phyloP scores from a whole-genome alignment of 495 filamentous ascomycete species.

The Neurospora pannonica region DNA sequence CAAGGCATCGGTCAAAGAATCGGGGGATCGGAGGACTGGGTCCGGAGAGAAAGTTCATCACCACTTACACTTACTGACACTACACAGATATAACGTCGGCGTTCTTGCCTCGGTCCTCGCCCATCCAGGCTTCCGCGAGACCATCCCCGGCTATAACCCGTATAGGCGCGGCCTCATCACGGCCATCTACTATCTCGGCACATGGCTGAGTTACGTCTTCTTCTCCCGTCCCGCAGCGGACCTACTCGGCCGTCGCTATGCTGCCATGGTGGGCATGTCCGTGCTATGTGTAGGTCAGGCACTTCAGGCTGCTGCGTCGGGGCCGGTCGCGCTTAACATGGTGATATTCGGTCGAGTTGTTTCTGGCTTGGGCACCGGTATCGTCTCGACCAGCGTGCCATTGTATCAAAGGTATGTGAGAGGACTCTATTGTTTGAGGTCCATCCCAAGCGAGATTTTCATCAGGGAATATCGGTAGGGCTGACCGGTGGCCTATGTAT shows the following conservation, averaged over 20 bases:
- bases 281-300: constrained; percentile 38
- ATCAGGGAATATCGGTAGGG: not conserved
- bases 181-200: constrained; percentile 48
- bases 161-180: constrained; percentile 42
- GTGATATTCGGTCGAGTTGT: constrained; percentile 44
- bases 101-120: constrained; percentile 47
- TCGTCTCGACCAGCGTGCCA: constrained; percentile 47
- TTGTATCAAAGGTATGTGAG: constrained; percentile 42
- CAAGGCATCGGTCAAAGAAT: too few species aligned
- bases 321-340: constrained; percentile 36
- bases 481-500: not conserved
- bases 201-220: constrained; percentile 46
- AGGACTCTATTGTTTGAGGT: not conserved
- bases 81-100: constrained; percentile 45
- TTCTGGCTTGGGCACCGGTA: constrained; percentile 40
- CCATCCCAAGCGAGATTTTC: not conserved
- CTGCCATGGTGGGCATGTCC: constrained; percentile 35
- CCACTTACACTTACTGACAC: not conserved
- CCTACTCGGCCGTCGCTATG: constrained; percentile 39
- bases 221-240: constrained; percentile 40
- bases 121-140: constrained; percentile 39
- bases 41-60: not conserved
- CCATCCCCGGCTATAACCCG: constrained; percentile 34
- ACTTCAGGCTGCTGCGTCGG: constrained; percentile 33
- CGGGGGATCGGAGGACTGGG: not conserved